Conservation (phyloP, 2,329 filamentous ascomycete genomes). For the Leptoxyphium fumago region DNA sequence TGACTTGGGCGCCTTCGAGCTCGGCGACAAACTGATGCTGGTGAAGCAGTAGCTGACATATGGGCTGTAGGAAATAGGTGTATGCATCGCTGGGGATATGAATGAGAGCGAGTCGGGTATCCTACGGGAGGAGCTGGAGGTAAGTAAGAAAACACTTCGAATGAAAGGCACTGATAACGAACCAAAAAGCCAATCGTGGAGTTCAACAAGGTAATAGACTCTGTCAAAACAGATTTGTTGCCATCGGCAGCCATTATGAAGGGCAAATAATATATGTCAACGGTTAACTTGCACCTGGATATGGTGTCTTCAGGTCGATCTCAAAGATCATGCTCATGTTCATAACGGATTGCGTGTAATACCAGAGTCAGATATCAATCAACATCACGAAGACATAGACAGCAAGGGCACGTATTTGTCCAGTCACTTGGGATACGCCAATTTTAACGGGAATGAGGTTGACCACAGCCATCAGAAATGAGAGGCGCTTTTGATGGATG, state of each 20-base stretch:
- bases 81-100: conserved; percentile 76
- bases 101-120: conserved; percentile 74
- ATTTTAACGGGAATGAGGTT: no score
- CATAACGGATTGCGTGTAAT: not conserved
- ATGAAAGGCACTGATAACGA: conserved; percentile 11
- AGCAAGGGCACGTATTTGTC: no score
- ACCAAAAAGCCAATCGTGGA: conserved; percentile 36
- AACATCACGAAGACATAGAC: no score
- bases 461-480: no score
- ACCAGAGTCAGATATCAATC: no score
- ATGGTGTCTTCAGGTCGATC: conserved; percentile 9
- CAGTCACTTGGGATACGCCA: no score
- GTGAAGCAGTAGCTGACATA: conserved; percentile 64
- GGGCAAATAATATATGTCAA: conserved; percentile 4
- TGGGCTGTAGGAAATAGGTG: conserved; percentile 65
- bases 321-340: conserved; percentile 15
- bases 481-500: no score
- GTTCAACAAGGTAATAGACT: conserved; percentile 31
- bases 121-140: conserved; percentile 36
- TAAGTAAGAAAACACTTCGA: no score
- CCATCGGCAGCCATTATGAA: not conserved
- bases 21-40: conserved; percentile 21
- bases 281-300: conserved; percentile 16
- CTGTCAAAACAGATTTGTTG: conserved; percentile 4
- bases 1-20: conserved; percentile 20